A percentile compares a stretch with the other conserved stretches of the same genome.
phyloP scores from a whole-genome alignment of 2,329 filamentous ascomycete species.

The Botrytis tulipae region DNA sequence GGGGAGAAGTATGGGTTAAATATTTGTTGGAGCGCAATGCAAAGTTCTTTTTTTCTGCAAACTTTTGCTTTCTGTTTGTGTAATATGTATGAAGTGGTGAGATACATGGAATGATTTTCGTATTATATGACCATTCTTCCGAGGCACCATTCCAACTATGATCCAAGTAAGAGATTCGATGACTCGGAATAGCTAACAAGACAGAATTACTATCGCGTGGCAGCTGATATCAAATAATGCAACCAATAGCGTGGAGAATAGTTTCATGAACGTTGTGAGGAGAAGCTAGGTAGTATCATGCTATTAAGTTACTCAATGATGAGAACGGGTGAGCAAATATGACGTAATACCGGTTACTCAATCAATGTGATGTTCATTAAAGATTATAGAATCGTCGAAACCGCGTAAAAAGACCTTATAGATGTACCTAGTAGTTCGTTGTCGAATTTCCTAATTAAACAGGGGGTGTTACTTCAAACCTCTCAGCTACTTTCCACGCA shows the following conservation, averaged over 20 bases:
- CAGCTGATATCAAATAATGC: neutral
- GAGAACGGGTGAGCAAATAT: neutral
- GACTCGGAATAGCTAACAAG: neutral
- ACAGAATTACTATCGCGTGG: neutral
- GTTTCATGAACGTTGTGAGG: neutral
- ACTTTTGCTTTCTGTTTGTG: too few species aligned
- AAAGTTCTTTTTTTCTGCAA: neutral
- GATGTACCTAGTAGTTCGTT: too few species aligned
- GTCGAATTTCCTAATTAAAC: too few species aligned
- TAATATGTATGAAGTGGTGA: too few species aligned
- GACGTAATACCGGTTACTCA: neutral
- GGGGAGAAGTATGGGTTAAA: too few species aligned
- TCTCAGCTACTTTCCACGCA: neutral
- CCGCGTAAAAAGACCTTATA: too few species aligned
- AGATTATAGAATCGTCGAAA: neutral
- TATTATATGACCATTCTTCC: too few species aligned
- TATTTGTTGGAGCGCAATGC: neutral
- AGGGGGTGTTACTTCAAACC: neutral
- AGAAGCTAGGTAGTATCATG: neutral
- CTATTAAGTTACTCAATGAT: neutral
- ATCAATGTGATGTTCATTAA: neutral
- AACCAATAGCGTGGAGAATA: neutral
- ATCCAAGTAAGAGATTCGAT: neutral
- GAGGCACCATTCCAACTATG: neutral
- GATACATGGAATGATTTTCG: too few species aligned